Percentiles rank a stretch among this genome's conserved stretches.
These are phyloP conservation scores for Diaporthe humulicola DNA, from an alignment of 2,329 filamentous ascomycete species.

Conservation along the genomic window DNA sequence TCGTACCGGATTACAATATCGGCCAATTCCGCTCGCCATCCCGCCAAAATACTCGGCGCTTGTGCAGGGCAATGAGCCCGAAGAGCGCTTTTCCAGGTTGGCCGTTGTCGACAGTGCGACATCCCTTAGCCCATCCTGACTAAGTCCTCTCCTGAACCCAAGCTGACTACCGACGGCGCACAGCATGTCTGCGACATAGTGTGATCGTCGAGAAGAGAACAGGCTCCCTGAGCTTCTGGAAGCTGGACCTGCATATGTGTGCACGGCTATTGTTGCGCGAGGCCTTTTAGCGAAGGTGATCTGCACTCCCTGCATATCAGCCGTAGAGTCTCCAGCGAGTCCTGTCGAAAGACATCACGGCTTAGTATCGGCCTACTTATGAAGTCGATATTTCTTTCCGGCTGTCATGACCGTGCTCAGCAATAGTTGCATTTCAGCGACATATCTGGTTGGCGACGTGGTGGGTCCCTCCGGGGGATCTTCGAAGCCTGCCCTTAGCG, in stretches of 20 bases:
- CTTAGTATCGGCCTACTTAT: background rate
- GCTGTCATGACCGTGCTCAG: background rate
- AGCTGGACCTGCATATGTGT: slow-evolving; percentile 30
- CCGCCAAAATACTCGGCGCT: slow-evolving; percentile 38
- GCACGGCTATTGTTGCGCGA: slow-evolving; percentile 15
- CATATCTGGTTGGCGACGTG: background rate
- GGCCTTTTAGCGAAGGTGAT: slow-evolving; percentile 10
- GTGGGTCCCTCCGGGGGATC: background rate
- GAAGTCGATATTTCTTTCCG: background rate
- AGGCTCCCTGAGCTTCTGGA: slow-evolving; percentile 8
- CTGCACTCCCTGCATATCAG: background rate
- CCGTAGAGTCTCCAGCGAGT: background rate
- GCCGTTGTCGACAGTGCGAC: background rate
- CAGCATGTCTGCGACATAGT: slow-evolving; percentile 8
- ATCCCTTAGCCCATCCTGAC: background rate
- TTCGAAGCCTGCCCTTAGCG: background rate
- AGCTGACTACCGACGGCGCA: slow-evolving; percentile 24
- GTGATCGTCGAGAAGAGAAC: slow-evolving; percentile 2
- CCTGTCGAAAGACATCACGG: background rate
- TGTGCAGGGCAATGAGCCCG: slow-evolving; percentile 14
- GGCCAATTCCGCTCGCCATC: slow-evolving; percentile 39
- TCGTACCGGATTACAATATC: slow-evolving; percentile 31
- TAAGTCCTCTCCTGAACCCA: slow-evolving; percentile 2
- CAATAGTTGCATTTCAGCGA: background rate
- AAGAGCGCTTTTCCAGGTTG: background rate